Percentiles rank a stretch among this genome's conserved stretches.
Conservation (phyloP, 345 rosid species). For the Aurinia saxatilis region DNA sequence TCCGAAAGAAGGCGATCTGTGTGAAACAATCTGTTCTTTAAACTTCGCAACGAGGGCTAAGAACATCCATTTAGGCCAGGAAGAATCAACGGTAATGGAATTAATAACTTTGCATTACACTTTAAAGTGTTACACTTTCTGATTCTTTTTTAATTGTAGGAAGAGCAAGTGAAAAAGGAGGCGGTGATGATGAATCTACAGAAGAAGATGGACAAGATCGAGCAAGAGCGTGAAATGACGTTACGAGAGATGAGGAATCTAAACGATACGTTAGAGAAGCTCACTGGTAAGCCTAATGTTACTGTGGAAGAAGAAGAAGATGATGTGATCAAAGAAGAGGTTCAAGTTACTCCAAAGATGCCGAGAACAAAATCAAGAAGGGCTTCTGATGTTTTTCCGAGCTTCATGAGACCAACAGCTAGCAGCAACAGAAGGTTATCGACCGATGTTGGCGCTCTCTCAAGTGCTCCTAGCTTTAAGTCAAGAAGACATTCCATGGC, state of each 20-base stretch:
- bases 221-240: slow-evolving; percentile 39
- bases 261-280: slow-evolving; percentile 38
- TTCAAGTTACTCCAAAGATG: slow-evolving; percentile 17
- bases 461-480: slow-evolving; percentile 12
- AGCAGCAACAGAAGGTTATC: slow-evolving; percentile 54
- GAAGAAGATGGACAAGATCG: slow-evolving; percentile 40
- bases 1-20: slow-evolving; percentile 72
- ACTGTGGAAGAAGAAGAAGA: slow-evolving; percentile 27
- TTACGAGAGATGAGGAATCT: slow-evolving; percentile 34
- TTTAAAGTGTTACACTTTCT: slow-evolving; percentile 11
- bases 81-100: slow-evolving; percentile 41
- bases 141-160: slow-evolving; percentile 35
- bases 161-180: slow-evolving; percentile 39
- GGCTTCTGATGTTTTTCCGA: slow-evolving; percentile 39
- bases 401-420: slow-evolving; percentile 74
- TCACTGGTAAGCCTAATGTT: slow-evolving; percentile 31
- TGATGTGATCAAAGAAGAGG: slow-evolving; percentile 24
- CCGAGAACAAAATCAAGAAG: slow-evolving; percentile 24
- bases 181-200: slow-evolving; percentile 43
- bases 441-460: slow-evolving; percentile 20
- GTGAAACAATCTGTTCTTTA: slow-evolving; percentile 73
- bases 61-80: slow-evolving; percentile 52
- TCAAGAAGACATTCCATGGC: slow-evolving; percentile 35
- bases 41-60: slow-evolving; percentile 65
- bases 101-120: slow-evolving; percentile 1